Evolutionary conservation across 352 stramenopile species (phyloP).

Genomic region (Pythium monospermum): DNA sequence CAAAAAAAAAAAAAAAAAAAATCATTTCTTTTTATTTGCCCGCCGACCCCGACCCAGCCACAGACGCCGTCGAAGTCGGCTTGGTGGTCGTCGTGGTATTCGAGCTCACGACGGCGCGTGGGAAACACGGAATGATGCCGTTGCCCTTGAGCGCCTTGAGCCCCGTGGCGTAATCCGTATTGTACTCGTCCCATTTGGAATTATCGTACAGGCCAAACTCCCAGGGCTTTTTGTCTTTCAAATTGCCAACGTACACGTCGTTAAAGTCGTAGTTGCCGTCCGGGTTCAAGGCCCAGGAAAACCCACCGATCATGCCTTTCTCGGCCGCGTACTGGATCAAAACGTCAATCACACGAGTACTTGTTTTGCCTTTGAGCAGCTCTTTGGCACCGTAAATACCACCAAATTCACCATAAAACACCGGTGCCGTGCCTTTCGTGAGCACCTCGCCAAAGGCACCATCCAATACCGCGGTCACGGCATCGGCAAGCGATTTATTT

Average conservation of each 20-base stretch:
- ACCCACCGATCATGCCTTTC: conserved; percentile 69
- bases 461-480: conserved; percentile 58
- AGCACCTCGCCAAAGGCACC: conserved; percentile 59
- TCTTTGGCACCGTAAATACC: conserved; percentile 70
- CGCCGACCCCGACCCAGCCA: too few relatives aligned
- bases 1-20: too few relatives aligned
- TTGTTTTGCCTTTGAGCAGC: conserved; percentile 48
- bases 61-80: conserved; percentile 10
- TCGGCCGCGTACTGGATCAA: conserved; percentile 65
- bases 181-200: conserved; percentile 57
- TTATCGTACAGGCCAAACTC: conserved; percentile 71
- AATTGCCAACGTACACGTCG: conserved; percentile 61
- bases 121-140: conserved; percentile 67
- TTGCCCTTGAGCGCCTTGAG: conserved; percentile 64
- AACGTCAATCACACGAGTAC: conserved; percentile 65
- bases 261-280: conserved; percentile 77
- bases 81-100: conserved; percentile 18
- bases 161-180: conserved; percentile 63
- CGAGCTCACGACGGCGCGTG: conserved; percentile 19
- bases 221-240: conserved; percentile 48
- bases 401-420: conserved; percentile 78
- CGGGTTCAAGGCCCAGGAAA: conserved; percentile 77
- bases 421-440: conserved; percentile 38
- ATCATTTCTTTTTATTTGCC: too few relatives aligned
- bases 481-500: conserved; percentile 46